Evolutionary conservation across 2,329 filamentous ascomycete species (phyloP).

Genomic region (Fusarium longipes): DNA sequence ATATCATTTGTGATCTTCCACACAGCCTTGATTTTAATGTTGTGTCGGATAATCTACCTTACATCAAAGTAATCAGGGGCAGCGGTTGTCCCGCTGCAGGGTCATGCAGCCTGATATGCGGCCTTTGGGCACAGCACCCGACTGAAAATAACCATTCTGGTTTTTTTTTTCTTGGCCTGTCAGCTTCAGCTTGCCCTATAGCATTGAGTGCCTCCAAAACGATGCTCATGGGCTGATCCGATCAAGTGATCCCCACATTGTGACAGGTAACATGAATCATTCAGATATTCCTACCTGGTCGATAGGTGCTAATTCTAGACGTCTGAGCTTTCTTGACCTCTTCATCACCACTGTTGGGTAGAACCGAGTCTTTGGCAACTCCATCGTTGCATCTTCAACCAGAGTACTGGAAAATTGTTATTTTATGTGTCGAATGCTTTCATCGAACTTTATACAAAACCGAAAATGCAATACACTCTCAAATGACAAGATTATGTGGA

Average conservation of each 20-base stretch:
- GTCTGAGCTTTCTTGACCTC: neutral
- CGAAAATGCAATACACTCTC: too few relatives aligned
- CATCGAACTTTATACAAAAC: too few relatives aligned
- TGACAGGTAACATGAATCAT: slow-evolving; percentile 11
- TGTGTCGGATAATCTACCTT: neutral
- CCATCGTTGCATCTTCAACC: too few relatives aligned
- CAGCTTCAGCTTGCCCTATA: slow-evolving; percentile 6
- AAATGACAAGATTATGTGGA: too few relatives aligned
- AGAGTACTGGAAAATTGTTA: neutral
- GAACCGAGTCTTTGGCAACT: too few relatives aligned
- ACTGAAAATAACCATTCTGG: neutral
- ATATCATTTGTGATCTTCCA: neutral
- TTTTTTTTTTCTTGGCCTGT: neutral
- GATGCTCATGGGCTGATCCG: neutral
- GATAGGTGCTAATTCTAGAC: neutral
- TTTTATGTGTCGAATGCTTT: too few relatives aligned
- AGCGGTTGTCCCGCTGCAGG: slow-evolving; percentile 12
- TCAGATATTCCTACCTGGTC: neutral
- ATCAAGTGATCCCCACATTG: slow-evolving; percentile 4
- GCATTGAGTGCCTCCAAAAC: neutral
- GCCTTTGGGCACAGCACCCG: neutral
- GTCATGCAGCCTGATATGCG: slow-evolving; percentile 17
- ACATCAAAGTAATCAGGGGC: neutral
- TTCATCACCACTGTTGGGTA: too few relatives aligned
- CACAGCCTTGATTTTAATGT: neutral